Evolutionary conservation across 306 rosid genomes (phyloP).

Genomic region (Quercus rubra): DNA sequence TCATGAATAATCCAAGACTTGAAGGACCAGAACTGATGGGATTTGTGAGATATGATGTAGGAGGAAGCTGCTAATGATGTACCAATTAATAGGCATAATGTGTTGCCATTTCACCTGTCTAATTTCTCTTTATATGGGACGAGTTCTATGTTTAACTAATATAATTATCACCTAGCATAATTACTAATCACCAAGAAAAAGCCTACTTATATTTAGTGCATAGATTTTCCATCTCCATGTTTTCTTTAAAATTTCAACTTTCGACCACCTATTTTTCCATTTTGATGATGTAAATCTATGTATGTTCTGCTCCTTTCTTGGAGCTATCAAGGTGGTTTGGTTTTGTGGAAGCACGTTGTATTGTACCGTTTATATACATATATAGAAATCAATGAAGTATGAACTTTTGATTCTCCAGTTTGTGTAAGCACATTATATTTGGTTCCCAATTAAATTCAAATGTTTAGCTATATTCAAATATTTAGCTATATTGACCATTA

Average conservation of each 20-base stretch:
- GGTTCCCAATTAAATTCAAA: no score
- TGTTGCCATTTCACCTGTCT: conserved; percentile 13
- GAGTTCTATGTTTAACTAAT: background rate
- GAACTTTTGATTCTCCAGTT: background rate
- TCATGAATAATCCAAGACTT: conserved; percentile 74
- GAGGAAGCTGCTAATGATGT: conserved; percentile 64
- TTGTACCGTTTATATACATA: background rate
- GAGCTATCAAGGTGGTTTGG: background rate
- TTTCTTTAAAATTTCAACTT: background rate
- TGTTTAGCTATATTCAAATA: no score
- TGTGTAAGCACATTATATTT: background rate
- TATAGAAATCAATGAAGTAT: background rate
- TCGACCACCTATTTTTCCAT: background rate
- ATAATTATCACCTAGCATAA: background rate
- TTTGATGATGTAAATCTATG: background rate
- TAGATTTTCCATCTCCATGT: background rate
- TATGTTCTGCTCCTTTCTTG: background rate
- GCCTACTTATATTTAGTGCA: background rate
- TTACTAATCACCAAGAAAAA: background rate
- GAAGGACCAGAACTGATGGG: conserved; percentile 93
- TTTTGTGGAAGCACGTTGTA: background rate
- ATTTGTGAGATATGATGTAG: conserved; percentile 74
- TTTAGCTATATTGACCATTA: no score
- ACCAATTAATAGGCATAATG: conserved; percentile 7
- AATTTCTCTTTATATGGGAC: background rate